Percentiles rank a stretch among this genome's conserved stretches.
These are phyloP conservation scores for Cruciata laevipes DNA, from an alignment of 257 asterid genomes.

Conservation along the genomic window DNA sequence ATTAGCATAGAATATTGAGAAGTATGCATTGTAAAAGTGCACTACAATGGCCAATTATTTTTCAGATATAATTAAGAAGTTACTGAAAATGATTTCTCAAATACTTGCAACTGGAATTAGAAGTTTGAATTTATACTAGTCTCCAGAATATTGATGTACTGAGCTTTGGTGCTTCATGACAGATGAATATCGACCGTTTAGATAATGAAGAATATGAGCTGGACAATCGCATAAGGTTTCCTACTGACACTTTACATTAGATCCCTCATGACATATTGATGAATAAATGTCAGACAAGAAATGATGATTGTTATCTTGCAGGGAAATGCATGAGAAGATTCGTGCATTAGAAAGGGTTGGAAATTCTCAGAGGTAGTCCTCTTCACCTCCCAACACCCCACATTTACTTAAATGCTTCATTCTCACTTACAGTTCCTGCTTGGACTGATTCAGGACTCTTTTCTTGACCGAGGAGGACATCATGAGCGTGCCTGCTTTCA, in stretches of 20 bases:
- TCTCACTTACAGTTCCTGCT: conserved; percentile 10
- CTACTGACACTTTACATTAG: not conserved
- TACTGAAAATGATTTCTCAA: not conserved
- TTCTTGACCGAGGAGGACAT: conserved; percentile 62
- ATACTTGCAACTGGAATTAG: not conserved
- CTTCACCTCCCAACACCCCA: conserved; percentile 14
- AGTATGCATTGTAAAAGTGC: not conserved
- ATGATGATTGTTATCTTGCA: conserved; percentile 29
- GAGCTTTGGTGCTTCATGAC: conserved; percentile 20
- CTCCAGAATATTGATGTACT: not conserved
- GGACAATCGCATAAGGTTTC: conserved; percentile 68
- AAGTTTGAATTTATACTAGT: not conserved
- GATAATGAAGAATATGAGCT: conserved; percentile 47
- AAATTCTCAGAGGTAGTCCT: conserved; percentile 43
- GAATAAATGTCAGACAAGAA: conserved; percentile 4
- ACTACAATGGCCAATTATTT: not conserved
- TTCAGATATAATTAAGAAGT: not conserved
- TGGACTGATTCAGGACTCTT: conserved; percentile 47
- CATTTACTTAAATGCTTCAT: conserved; percentile 8
- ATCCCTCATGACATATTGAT: not conserved
- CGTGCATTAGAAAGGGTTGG: conserved; percentile 37
- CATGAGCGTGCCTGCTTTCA: conserved; percentile 50
- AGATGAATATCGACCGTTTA: conserved; percentile 54
- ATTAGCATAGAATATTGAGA: not conserved
- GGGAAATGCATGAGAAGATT: conserved; percentile 51